Evolutionary conservation across 371 early-diverging fungal species (phyloP), one percentile per base, ranked within the genome.

Genomic region (Apophysomyces sp.): DNA sequence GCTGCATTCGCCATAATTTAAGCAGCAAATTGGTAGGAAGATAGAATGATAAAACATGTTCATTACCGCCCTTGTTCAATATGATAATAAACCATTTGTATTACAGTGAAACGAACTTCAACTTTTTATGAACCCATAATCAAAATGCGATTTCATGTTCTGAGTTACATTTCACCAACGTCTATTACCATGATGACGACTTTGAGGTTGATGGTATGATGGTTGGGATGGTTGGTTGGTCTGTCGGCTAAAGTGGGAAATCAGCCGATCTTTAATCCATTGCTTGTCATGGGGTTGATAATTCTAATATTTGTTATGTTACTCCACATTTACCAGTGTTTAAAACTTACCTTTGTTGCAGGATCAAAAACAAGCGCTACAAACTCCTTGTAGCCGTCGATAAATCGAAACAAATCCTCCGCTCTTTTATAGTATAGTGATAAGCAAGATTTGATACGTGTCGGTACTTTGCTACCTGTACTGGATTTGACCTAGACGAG

Each of bases 321-420:
- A 54, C 37, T 32, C 27, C 28, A 4, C 12, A 12, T 15, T 37
- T 5, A 26, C 2, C 18, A 15, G 13, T 11, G 16, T 24, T 13
- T 13, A 8, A n/a, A 30, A 27, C 55, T 68, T 63, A 68, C 72
- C 55, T 62, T 31, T 31, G 59, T 40, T 29, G 56, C 54, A 31
- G 74, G 65, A 39, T 72, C 69, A 39, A 71, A 79, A 1, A 77
- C 78, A 49, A 80, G 70, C 5, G 72, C 78, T 1, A 80, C 81
- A 65, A 80, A 80, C 31, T 80, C 81, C 41, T 76, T 80, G 40
- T 76, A 68, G 29, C 68, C 58, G 65, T 80, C 81, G 36, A 80
- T 77, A 31, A 70, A 80, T 57, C 61, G 60, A 18, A 80, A 77
- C 12, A 80, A 56, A 63, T 80, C 81, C 18, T 80, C 78, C 4